Evolutionary conservation across 805 yeast genomes (phyloP).

Genomic region (Lachancea waltii): DNA sequence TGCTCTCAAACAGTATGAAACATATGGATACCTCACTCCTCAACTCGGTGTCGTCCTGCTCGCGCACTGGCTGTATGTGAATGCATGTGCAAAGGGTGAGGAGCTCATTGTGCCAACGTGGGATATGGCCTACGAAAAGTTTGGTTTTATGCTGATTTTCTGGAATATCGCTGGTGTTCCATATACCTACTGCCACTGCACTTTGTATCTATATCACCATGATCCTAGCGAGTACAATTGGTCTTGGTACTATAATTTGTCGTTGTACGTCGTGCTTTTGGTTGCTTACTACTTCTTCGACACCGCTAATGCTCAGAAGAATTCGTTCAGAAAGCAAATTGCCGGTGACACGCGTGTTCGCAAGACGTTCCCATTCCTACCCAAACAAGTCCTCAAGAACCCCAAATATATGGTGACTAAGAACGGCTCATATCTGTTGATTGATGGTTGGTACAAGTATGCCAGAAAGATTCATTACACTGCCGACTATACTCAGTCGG

Average conservation of each 20-base stretch:
- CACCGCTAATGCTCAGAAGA: constrained; percentile 92
- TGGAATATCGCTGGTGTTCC: constrained; percentile 99
- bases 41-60: constrained; percentile 67
- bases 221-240: constrained; percentile 77
- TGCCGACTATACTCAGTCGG: constrained; percentile 82
- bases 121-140: constrained; percentile 99
- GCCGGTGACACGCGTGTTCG: constrained; percentile 74
- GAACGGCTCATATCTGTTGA: constrained; percentile 75
- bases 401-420: constrained; percentile 82
- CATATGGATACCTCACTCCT: constrained; percentile 70
- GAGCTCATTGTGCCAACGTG: constrained; percentile 95
- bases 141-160: constrained; percentile 97
- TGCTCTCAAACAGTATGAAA: constrained; percentile 71
- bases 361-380: constrained; percentile 90
- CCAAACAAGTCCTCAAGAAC: constrained; percentile 71
- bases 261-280: constrained; percentile 51
- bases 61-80: constrained; percentile 93
- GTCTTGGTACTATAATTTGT: constrained; percentile 53
- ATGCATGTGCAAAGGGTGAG: constrained; percentile 97
- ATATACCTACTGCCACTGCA: constrained; percentile 92
- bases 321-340: constrained; percentile 75
- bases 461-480: constrained; percentile 95
- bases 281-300: constrained; percentile 88
- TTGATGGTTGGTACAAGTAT: constrained; percentile 91
- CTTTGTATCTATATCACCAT: constrained; percentile 75